Evolutionary conservation across 2,329 filamentous ascomycete species (phyloP), one percentile per base, ranked within the genome.

Genomic region (Venturia effusa): DNA sequence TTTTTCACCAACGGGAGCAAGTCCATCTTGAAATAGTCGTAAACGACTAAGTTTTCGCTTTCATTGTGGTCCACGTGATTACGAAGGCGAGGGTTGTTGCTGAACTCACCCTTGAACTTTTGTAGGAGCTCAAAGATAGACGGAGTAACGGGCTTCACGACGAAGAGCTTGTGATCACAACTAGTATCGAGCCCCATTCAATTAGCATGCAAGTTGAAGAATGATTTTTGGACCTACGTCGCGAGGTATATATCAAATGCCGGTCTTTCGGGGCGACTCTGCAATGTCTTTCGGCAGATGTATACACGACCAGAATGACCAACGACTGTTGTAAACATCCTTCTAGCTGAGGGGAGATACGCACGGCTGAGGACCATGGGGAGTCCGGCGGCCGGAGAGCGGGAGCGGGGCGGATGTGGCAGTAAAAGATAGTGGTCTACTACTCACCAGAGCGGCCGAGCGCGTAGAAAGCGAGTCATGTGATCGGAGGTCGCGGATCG

Each of bases 301-400:
- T 77, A 76, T 63, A 70, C 68, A 65, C 74, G 72, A 71, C 74
- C 72, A 63, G 73, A 75, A 65, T 74, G 69, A 63, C 43, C 43
- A 24, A 48, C 43, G 11, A 48, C 22, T n/a, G 43, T 48, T 48
- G 43, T 24, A 8, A 48, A 24, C 43, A 48, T 72, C 71, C 71
- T 74, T 64, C 13, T 67, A 65, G 68, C 68, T 70, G 64, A 64
- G 54, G 65, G 64, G 59, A 54, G 62, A 62, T 61, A 61, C 64
- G 68, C 65, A 66, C 61, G 64, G 67, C 64, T 67, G 59, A 70
- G 51, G 68, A 63, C 59, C 66, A 71, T 70, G 39, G 61, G 62
- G 65, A 64, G 63, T 48, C 10, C 7, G 10, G 43, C 27, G 43
- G 19, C 11, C 5, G 10, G 10, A 48, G n/a, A 24, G n/a, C 22